Evolutionary conservation across 352 stramenopile species (phyloP).

Genomic region (Phytopythium litorale): DNA sequence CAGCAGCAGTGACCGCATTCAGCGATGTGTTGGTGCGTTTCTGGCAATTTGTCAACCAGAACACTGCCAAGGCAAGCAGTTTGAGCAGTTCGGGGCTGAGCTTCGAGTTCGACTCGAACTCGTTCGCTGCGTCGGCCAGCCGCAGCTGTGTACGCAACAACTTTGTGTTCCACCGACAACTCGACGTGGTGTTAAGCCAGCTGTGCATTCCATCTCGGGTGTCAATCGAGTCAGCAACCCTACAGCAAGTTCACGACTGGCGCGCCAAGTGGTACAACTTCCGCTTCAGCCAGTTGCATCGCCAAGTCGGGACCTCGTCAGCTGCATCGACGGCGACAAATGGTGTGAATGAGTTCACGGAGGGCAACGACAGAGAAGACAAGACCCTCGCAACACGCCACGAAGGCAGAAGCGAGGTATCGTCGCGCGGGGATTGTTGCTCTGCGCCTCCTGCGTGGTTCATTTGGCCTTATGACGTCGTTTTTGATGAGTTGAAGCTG

Average conservation of each 20-base stretch:
- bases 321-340: background rate
- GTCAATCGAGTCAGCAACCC: background rate
- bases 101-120: constrained; percentile 2
- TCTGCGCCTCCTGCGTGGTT: background rate
- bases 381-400: background rate
- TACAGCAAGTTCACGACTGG: background rate
- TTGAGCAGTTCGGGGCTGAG: background rate
- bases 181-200: background rate
- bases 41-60: constrained; percentile 1
- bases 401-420: background rate
- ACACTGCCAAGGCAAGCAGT: background rate
- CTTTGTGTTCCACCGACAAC: constrained; percentile 5
- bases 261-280: background rate
- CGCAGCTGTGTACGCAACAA: constrained; percentile 4
- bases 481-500: background rate
- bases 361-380: background rate
- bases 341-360: background rate
- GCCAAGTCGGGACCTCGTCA: background rate
- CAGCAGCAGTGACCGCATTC: background rate
- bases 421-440: background rate
- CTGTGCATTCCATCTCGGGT: background rate
- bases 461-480: constrained; percentile 2
- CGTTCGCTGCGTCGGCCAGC: background rate
- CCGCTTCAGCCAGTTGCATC: constrained; percentile 3
- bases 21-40: background rate